Conservation (phyloP, 2,329 filamentous ascomycete genomes). For the Graphiopsis chlorocephala region DNA sequence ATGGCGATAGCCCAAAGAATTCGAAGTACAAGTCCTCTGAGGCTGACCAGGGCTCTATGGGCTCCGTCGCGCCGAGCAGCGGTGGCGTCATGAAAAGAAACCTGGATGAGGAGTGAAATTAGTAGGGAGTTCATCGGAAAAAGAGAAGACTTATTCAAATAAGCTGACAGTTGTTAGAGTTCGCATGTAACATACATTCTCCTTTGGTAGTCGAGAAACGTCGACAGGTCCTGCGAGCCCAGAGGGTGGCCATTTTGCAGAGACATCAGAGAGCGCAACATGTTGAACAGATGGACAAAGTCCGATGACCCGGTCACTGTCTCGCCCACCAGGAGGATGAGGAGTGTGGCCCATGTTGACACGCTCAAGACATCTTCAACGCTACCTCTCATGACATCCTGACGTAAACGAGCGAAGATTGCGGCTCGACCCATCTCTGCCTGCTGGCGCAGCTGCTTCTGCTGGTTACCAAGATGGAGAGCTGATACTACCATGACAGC, state of each 20-base stretch:
- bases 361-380: conserved; percentile 37
- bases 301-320: conserved; percentile 43
- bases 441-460: conserved; percentile 31
- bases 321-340: conserved; percentile 42
- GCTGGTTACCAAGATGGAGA: conserved; percentile 37
- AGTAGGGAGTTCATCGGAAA: neutral
- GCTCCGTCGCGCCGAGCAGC: conserved; percentile 9
- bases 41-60: conserved; percentile 4
- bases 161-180: no score
- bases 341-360: conserved; percentile 39
- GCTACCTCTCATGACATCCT: conserved; percentile 31
- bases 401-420: conserved; percentile 38
- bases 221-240: conserved; percentile 21
- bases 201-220: conserved; percentile 35
- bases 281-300: conserved; percentile 38
- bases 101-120: neutral
- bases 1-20: conserved; percentile 6
- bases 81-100: conserved; percentile 17
- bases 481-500: conserved; percentile 42
- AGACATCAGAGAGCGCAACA: conserved; percentile 34
- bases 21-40: conserved; percentile 12
- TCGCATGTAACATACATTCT: conserved; percentile 28
- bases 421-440: conserved; percentile 38
- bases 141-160: neutral
- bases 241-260: neutral